Evolutionary conservation across 441 rosid species (phyloP).

Genomic region (Jatropha multifida): DNA sequence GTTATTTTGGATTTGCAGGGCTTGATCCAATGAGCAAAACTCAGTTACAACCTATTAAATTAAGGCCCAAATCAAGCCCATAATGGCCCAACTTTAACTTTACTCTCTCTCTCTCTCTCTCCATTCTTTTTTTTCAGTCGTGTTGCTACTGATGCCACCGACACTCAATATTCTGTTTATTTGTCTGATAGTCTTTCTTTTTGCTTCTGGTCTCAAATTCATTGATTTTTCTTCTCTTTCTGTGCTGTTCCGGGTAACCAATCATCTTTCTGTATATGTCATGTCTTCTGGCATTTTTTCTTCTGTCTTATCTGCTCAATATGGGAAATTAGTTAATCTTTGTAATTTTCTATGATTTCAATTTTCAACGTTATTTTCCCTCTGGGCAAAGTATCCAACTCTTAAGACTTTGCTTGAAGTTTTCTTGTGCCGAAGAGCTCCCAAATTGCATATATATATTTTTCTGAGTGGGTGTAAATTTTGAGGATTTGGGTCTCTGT

Average conservation of each 20-base stretch:
- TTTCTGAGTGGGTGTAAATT: not conserved
- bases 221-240: not conserved
- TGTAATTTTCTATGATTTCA: not conserved
- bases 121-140: not conserved
- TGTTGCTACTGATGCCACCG: not conserved
- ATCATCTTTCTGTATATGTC: not conserved
- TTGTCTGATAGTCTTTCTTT: slow-evolving; percentile 16
- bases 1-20: not conserved
- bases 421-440: not conserved
- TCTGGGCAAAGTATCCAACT: not conserved
- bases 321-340: not conserved
- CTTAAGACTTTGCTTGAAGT: not conserved
- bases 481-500: slow-evolving; percentile 23
- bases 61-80: not conserved
- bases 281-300: not conserved
- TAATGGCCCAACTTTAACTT: not conserved
- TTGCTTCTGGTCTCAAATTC: not conserved
- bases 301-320: not conserved
- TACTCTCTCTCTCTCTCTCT: not conserved
- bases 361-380: not conserved
- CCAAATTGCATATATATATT: not conserved
- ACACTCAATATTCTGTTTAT: slow-evolving; percentile 8
- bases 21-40: not conserved
- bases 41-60: not conserved
- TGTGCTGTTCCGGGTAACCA: not conserved